Percentiles rank a stretch among this genome's conserved stretches.
phyloP scores from a whole-genome alignment of 192 early-diverging fungal species.

The Linnemannia schmuckeri region DNA sequence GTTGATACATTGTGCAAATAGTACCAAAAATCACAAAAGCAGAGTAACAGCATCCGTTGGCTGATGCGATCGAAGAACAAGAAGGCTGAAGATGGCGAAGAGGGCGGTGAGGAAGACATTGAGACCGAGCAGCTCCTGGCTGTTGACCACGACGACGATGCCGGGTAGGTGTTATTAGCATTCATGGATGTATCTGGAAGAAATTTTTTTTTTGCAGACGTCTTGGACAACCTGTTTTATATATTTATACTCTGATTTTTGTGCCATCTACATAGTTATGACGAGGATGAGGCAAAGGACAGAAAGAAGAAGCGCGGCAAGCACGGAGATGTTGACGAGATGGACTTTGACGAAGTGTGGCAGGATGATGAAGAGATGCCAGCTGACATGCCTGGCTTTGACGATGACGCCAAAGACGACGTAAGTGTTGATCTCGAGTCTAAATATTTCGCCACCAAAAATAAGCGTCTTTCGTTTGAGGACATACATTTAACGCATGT shows the following conservation, averaged over 20 bases:
- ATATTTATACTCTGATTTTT: background rate
- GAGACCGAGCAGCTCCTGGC: constrained; percentile 55
- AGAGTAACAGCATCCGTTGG: constrained; percentile 64
- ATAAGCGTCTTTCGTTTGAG: constrained; percentile 49
- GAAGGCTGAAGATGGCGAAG: constrained; percentile 57
- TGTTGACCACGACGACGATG: constrained; percentile 67
- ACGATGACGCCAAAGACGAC: constrained; percentile 73
- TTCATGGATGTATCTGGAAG: background rate
- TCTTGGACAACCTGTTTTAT: background rate
- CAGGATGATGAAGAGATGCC: constrained; percentile 85
- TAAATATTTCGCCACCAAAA: background rate
- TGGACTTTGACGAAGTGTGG: constrained; percentile 86
- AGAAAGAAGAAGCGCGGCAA: constrained; percentile 47
- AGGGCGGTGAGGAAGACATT: constrained; percentile 56
- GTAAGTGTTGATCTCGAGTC: constrained; percentile 26
- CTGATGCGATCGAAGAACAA: constrained; percentile 62
- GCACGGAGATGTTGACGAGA: constrained; percentile 75
- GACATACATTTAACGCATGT: constrained; percentile 30
- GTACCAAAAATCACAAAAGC: constrained; percentile 63
- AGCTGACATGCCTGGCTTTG: constrained; percentile 76
- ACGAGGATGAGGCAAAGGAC: constrained; percentile 56
- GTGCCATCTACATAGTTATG: constrained; percentile 10
- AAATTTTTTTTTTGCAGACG: background rate
- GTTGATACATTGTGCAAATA: background rate
- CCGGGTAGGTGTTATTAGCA: constrained; percentile 19